These are phyloP conservation scores for Pythium graminicola DNA, from an alignment of 352 stramenopile genomes.

Conservation along the genomic window DNA sequence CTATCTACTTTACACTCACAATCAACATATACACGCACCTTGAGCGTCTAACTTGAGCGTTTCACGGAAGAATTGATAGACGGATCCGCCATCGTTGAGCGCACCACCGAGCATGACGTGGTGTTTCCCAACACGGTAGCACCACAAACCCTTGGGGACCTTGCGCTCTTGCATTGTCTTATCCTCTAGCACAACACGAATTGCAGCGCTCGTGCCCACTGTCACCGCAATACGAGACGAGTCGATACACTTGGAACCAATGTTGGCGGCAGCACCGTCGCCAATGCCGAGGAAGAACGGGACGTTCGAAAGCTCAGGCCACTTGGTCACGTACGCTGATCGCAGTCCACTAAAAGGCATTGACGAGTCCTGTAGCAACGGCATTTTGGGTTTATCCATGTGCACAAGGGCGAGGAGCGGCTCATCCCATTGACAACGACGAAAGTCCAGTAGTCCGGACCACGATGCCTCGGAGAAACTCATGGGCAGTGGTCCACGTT, in stretches of 20 bases:
- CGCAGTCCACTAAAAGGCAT: conserved; percentile 51
- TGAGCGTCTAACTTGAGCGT: conserved; percentile 53
- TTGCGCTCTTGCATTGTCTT: conserved; percentile 42
- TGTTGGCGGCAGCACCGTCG: conserved; percentile 92
- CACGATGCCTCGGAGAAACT: conserved; percentile 93
- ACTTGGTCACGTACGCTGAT: conserved; percentile 48
- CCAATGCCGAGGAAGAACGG: conserved; percentile 88
- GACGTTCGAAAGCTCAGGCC: conserved; percentile 58
- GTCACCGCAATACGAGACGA: conserved; percentile 88
- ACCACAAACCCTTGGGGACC: conserved; percentile 90
- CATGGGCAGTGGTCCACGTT: conserved; percentile 52
- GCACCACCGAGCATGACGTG: conserved; percentile 90
- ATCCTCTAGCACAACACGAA: conserved; percentile 79
- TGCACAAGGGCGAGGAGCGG: conserved; percentile 65
- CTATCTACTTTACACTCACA: background rate
- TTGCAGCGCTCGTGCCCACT: conserved; percentile 91
- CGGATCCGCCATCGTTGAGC: conserved; percentile 95
- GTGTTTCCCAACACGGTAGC: conserved; percentile 86
- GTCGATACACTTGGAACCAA: conserved; percentile 90
- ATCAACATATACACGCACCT: conserved; percentile 31
- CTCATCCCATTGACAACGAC: conserved; percentile 77
- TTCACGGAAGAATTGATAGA: conserved; percentile 88
- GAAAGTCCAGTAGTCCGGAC: conserved; percentile 92
- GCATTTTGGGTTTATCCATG: conserved; percentile 69
- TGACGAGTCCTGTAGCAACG: conserved; percentile 57